Evolutionary conservation across 139 green algal genomes (phyloP).

Genomic region (Chlamydomonas applanata): DNA sequence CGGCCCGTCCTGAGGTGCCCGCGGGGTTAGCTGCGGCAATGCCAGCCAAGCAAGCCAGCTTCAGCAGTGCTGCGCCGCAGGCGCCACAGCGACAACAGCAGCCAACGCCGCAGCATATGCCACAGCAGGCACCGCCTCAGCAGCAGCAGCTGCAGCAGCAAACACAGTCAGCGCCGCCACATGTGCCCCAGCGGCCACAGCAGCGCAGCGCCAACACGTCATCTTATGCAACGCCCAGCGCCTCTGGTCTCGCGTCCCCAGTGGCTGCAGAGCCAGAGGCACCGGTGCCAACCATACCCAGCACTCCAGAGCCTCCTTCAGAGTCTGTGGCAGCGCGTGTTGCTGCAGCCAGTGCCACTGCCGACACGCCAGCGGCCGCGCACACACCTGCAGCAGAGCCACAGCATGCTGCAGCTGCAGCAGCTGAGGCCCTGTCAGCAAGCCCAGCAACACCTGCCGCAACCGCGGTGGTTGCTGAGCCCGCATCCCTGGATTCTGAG

Average conservation of each 20-base stretch:
- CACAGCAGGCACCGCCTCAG: background rate
- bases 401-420: background rate
- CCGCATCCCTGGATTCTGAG: no score
- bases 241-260: no score
- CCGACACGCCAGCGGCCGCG: background rate
- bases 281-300: background rate
- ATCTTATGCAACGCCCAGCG: no score
- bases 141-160: background rate
- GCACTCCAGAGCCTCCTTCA: background rate
- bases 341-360: background rate
- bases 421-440: background rate
- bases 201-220: no score
- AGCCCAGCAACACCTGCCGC: conserved; percentile 4
- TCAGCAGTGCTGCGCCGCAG: no score
- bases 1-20: no score
- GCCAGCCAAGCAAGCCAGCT: no score
- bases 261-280: no score
- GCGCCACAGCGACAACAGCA: no score
- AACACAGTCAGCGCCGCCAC: no score
- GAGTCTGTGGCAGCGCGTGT: background rate
- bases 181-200: no score
- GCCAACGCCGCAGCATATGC: background rate
- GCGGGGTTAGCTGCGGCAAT: no score
- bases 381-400: conserved; percentile 2
- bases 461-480: conserved; percentile 11